A percentile compares a stretch with the other conserved stretches of the same genome.
Conservation (phyloP, 768 basidiomycete genomes). For the Pleurotus citrinopileatus region DNA sequence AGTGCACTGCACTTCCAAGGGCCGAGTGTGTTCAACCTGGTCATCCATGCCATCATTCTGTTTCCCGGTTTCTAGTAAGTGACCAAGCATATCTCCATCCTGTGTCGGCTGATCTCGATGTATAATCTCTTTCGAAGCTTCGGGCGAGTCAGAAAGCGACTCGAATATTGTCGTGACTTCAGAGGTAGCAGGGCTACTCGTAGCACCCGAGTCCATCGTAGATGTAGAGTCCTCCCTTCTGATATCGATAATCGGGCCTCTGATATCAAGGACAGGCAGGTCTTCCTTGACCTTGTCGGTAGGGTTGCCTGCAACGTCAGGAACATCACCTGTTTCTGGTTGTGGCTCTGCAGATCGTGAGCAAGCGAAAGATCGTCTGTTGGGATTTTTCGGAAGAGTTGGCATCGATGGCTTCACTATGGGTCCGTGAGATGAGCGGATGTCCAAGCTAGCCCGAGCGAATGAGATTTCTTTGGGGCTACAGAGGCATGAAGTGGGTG, state of each 20-base stretch:
- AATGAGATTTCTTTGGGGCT: slow-evolving; percentile 4
- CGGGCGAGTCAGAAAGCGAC: not conserved
- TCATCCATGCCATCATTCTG: too few species aligned
- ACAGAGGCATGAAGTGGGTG: slow-evolving; percentile 2
- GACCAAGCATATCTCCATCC: too few species aligned
- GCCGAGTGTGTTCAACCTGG: too few species aligned
- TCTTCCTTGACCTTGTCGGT: not conserved
- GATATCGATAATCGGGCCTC: not conserved
- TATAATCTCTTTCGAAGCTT: not conserved
- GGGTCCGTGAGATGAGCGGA: not conserved
- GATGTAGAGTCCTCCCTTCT: not conserved
- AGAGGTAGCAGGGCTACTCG: not conserved
- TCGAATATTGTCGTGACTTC: not conserved
- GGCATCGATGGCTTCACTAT: not conserved
- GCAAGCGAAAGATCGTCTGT: not conserved
- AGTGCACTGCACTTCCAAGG: too few species aligned
- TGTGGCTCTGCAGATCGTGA: not conserved
- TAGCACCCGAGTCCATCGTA: not conserved
- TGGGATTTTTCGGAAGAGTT: not conserved
- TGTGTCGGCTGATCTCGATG: not conserved
- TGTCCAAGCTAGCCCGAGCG: slow-evolving; percentile 3
- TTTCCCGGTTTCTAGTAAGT: too few species aligned
- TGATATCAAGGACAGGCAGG: not conserved
- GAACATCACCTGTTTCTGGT: not conserved
- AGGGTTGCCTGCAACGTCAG: not conserved